Evolutionary conservation across 2,329 filamentous ascomycete genomes (phyloP).

Genomic region (Nigrospora sphaerica): DNA sequence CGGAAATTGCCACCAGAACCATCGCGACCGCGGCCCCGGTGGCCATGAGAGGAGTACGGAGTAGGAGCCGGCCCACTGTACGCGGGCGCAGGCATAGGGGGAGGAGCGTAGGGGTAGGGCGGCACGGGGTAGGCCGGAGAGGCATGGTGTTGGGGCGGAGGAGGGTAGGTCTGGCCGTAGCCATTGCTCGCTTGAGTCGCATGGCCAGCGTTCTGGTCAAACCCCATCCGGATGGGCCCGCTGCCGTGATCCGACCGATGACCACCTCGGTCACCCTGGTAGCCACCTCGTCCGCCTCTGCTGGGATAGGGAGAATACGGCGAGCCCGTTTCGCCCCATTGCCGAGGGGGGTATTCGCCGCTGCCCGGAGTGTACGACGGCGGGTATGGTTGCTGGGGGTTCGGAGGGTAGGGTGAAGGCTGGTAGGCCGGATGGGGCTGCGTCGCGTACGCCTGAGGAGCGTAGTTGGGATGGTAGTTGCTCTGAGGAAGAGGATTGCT

Average conservation of each 20-base stretch:
- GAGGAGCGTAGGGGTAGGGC: slow-evolving; percentile 27
- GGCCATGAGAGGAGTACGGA: slow-evolving; percentile 25
- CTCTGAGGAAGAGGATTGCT: slow-evolving; percentile 28
- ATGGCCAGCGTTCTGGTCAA: slow-evolving; percentile 16
- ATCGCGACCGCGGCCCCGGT: slow-evolving; percentile 34
- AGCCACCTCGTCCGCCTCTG: slow-evolving; percentile 34
- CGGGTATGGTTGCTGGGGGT: slow-evolving; percentile 25
- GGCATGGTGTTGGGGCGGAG: slow-evolving; percentile 31
- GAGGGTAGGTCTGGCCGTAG: slow-evolving; percentile 32
- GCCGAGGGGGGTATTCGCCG: slow-evolving; percentile 30
- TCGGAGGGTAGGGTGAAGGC: slow-evolving; percentile 22
- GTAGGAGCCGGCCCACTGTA: slow-evolving; percentile 6
- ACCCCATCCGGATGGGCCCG: slow-evolving; percentile 23
- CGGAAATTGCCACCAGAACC: slow-evolving; percentile 16
- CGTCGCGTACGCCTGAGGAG: slow-evolving; percentile 43
- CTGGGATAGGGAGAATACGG: slow-evolving; percentile 19
- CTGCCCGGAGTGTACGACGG: slow-evolving; percentile 31
- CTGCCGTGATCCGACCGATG: slow-evolving; percentile 22
- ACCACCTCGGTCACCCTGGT: slow-evolving; percentile 35
- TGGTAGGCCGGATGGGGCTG: slow-evolving; percentile 30
- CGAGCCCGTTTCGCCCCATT: slow-evolving; percentile 30
- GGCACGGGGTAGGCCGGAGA: slow-evolving; percentile 21
- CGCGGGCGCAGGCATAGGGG: slow-evolving; percentile 29
- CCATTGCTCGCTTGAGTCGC: slow-evolving; percentile 23
- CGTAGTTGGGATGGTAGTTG: slow-evolving; percentile 52